Evolutionary conservation across 2,329 filamentous ascomycete genomes (phyloP).

Genomic region (Neonectria neomacrospora): DNA sequence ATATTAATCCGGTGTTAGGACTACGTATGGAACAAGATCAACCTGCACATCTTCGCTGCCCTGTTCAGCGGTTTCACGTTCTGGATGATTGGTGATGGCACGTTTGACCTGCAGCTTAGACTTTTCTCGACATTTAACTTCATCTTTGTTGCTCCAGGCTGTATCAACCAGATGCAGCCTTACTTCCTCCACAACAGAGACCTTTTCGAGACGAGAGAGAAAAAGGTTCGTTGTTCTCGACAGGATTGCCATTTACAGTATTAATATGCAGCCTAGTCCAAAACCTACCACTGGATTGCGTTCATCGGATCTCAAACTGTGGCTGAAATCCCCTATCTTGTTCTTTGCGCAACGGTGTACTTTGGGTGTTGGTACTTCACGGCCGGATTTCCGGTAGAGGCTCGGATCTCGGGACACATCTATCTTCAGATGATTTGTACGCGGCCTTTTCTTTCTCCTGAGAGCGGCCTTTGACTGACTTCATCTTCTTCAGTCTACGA

Average conservation of each 20-base stretch:
- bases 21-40: conserved; percentile 45
- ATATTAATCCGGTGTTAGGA: conserved; percentile 25
- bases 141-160: conserved; percentile 61
- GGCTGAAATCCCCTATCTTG: conserved; percentile 53
- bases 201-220: conserved; percentile 60
- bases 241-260: too few relatives aligned
- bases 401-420: conserved; percentile 58
- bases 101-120: conserved; percentile 53
- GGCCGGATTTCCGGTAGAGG: conserved; percentile 39
- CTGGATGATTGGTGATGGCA: conserved; percentile 57
- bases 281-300: conserved; percentile 62
- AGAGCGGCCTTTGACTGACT: conserved; percentile 34
- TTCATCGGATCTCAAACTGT: conserved; percentile 60
- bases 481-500: conserved; percentile 48
- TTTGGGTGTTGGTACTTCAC: conserved; percentile 63
- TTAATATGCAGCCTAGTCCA: conserved; percentile 43
- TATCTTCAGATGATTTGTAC: conserved; percentile 59
- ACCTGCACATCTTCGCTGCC: conserved; percentile 56
- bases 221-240: conserved; percentile 47
- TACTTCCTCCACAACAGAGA: conserved; percentile 59
- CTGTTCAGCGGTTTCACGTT: conserved; percentile 62
- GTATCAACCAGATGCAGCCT: conserved; percentile 53
- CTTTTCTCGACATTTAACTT: conserved; percentile 64
- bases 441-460: conserved; percentile 36
- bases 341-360: conserved; percentile 53